A percentile compares a stretch with the other conserved stretches of the same genome.
phyloP scores from a whole-genome alignment of 768 basidiomycete species.

The Nidularia pulvinata region DNA sequence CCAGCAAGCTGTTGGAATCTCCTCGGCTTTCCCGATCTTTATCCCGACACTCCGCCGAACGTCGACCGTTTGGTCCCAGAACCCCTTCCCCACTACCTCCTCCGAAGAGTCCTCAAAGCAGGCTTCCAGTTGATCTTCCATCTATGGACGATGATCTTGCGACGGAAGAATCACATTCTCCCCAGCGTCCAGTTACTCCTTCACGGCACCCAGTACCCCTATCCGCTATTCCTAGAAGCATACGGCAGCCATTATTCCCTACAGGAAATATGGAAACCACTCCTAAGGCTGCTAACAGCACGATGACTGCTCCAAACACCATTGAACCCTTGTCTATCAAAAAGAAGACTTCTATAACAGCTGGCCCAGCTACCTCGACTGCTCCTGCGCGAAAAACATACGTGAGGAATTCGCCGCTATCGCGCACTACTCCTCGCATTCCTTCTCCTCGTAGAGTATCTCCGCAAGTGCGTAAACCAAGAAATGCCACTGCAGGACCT shows the following conservation, averaged over 20 bases:
- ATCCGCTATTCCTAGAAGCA: conserved; percentile 69
- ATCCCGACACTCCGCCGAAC: conserved; percentile 50
- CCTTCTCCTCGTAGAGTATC: conserved; percentile 55
- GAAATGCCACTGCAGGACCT: conserved; percentile 19
- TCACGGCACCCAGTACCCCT: conserved; percentile 21
- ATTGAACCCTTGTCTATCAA: conserved; percentile 85
- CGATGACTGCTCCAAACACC: conserved; percentile 32
- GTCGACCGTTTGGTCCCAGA: conserved; percentile 73
- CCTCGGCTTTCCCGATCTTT: conserved; percentile 37
- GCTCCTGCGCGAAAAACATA: conserved; percentile 35
- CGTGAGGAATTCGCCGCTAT: conserved; percentile 54
- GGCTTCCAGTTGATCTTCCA: conserved; percentile 21
- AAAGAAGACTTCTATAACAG: conserved; percentile 70
- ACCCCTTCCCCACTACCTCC: conserved; percentile 70
- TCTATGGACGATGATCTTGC: conserved; percentile 45
- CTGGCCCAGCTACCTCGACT: conserved; percentile 30
- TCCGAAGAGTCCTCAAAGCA: conserved; percentile 31
- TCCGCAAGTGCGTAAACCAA: conserved; percentile 46
- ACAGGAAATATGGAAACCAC: conserved; percentile 30
- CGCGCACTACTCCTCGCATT: conserved; percentile 37
- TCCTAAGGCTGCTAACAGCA: too few species aligned
- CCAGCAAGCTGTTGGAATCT: conserved; percentile 28
- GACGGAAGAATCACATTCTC: conserved; percentile 29
- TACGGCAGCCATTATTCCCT: conserved; percentile 64
- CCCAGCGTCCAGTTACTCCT: conserved; percentile 15